Conservation (phyloP, 306 rosid genomes). For the Gastrolobium bilobum region DNA sequence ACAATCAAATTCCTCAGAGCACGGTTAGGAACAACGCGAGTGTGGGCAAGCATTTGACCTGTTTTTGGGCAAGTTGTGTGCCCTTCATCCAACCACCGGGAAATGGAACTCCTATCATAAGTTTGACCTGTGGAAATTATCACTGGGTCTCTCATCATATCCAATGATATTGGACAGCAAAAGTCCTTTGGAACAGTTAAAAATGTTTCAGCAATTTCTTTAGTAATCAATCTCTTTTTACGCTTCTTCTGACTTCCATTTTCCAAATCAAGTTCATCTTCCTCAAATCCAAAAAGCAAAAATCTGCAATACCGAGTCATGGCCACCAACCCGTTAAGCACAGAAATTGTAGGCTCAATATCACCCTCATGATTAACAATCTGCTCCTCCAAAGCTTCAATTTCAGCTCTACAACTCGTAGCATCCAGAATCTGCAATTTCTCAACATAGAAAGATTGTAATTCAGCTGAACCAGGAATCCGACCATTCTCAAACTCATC, state of each 20-base stretch:
- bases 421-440: conserved; percentile 70
- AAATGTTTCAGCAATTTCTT: conserved; percentile 83
- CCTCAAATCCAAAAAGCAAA: conserved; percentile 86
- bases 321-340: conserved; percentile 90
- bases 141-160: conserved; percentile 92
- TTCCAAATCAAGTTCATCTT: conserved; percentile 69
- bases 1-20: conserved; percentile 86
- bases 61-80: conserved; percentile 91
- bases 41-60: conserved; percentile 84
- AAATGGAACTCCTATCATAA: conserved; percentile 78
- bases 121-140: conserved; percentile 90
- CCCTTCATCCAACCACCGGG: conserved; percentile 97
- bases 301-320: conserved; percentile 87
- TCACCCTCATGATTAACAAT: conserved; percentile 93
- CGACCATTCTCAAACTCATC: conserved; percentile 73
- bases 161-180: conserved; percentile 85
- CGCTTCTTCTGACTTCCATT: conserved; percentile 59
- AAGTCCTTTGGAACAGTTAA: conserved; percentile 84
- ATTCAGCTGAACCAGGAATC: conserved; percentile 63
- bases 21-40: conserved; percentile 73
- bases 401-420: conserved; percentile 72
- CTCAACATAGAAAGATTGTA: conserved; percentile 65
- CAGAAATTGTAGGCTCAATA: conserved; percentile 78
- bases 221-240: conserved; percentile 67
- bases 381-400: conserved; percentile 94